Evolutionary conservation across 306 rosid genomes (phyloP).

Genomic region (Inga leiocalycina): DNA sequence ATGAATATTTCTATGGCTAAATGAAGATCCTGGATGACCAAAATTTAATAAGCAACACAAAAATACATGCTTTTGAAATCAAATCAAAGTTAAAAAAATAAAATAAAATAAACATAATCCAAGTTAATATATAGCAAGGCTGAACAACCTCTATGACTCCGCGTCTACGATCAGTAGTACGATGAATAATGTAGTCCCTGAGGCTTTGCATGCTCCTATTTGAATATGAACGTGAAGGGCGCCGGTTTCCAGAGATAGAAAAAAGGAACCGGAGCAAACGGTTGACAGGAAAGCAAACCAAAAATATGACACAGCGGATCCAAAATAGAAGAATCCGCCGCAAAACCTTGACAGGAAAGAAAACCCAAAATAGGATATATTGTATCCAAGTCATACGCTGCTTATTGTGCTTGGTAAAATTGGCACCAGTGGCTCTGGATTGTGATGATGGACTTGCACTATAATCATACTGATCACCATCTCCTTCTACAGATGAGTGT

Average conservation of each 20-base stretch:
- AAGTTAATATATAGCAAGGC: constrained; percentile 11
- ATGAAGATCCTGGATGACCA: constrained; percentile 79
- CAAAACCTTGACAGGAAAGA: constrained; percentile 60
- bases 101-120: not conserved
- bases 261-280: constrained; percentile 46
- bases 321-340: constrained; percentile 52
- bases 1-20: constrained; percentile 75
- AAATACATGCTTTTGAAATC: constrained; percentile 1
- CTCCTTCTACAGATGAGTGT: constrained; percentile 70
- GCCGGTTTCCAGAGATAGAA: constrained; percentile 38
- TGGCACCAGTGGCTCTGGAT: constrained; percentile 59
- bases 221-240: constrained; percentile 35
- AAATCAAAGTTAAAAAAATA: not conserved
- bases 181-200: constrained; percentile 76
- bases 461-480: constrained; percentile 48
- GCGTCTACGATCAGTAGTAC: constrained; percentile 85
- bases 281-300: constrained; percentile 63
- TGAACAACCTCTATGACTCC: constrained; percentile 85
- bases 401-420: constrained; percentile 46
- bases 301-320: constrained; percentile 52
- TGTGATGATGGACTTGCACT: constrained; percentile 69
- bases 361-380: constrained; percentile 56
- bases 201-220: constrained; percentile 54
- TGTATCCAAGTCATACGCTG: constrained; percentile 53
- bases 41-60: constrained; percentile 23